Evolutionary conservation across 306 rosid genomes (phyloP), one percentile per base, ranked within the genome.

Genomic region (Prunus armeniaca): DNA sequence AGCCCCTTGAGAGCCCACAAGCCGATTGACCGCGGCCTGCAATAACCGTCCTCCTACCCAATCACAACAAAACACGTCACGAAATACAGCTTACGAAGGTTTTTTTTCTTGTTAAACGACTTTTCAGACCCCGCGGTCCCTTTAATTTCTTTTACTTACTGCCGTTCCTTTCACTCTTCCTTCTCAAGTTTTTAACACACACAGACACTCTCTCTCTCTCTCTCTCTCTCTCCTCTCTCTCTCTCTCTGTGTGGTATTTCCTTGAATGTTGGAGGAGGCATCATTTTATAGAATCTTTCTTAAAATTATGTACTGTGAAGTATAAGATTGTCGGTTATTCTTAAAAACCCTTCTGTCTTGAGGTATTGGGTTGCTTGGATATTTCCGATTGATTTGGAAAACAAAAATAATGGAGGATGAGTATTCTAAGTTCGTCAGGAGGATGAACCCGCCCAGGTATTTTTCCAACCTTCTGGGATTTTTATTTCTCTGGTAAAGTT

Each of bases 371-470:
- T 9, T 17, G 43, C 5, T 8, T 32, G 3, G 54, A 63, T 50
- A 18, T 38, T 71, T 34, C 13, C 5, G 50, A 43, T 38, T 1
- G 71, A 27, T 67, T 54, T 56, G 52, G 45, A 18, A 22, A 19
- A 12, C 15, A 17, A 38, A 19, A 30, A 9, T 20, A 12, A 88
- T 84, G 90, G 90, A 88, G 30, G 88, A 82, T 74, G 92, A 88
- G 78, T 88, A 78, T 78, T 84, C 84, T 9, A 88, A 88, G 80
- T 86, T 88, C 62, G 78, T 88, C 74, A 80, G 90, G 87, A 78
- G 92, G 81, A 77, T 88, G 83, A 88, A 88, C 83, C 90, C 92
- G 25, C 92, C 92, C 20, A 82, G 90, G 92, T 88, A 19, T 22
- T 64, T 62, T 46, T 30, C 22, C 25, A 11, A 25, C n/a, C 11